Evolutionary conservation across 2,329 filamentous ascomycete genomes (phyloP).

Genomic region (Triangularia setosa): DNA sequence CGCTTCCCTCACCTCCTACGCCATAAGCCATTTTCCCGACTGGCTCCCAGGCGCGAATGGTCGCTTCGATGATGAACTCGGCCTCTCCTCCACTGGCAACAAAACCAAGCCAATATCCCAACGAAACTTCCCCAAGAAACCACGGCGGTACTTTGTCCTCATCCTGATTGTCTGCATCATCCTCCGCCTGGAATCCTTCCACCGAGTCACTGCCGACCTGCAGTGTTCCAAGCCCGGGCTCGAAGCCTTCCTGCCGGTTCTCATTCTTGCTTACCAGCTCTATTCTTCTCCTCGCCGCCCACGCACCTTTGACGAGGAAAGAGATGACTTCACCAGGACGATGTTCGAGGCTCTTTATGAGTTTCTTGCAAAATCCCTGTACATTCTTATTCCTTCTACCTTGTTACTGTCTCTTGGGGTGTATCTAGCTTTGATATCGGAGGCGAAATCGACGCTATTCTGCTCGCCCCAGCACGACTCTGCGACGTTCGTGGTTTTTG

Average conservation of each 20-base stretch:
- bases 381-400: constrained; percentile 35
- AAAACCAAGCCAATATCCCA: constrained; percentile 33
- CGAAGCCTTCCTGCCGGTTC: constrained; percentile 46
- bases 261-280: constrained; percentile 44
- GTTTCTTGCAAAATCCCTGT: constrained; percentile 44
- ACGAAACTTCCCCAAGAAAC: constrained; percentile 42
- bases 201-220: constrained; percentile 42
- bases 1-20: constrained; percentile 40
- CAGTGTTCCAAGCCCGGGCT: constrained; percentile 50
- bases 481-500: constrained; percentile 32
- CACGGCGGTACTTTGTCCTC: constrained; percentile 44
- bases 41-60: constrained; percentile 47
- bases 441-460: constrained; percentile 46
- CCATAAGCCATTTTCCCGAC: constrained; percentile 39
- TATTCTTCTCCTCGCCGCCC: constrained; percentile 33
- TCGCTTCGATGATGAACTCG: constrained; percentile 38
- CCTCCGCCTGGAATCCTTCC: constrained; percentile 45
- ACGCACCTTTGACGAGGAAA: constrained; percentile 36
- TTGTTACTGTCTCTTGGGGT: constrained; percentile 42
- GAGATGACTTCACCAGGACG: constrained; percentile 42
- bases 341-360: constrained; percentile 44
- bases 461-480: constrained; percentile 44
- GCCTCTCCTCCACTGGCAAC: constrained; percentile 2
- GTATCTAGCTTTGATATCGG: constrained; percentile 38
- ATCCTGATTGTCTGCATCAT: constrained; percentile 43